Evolutionary conservation across 1,284 basidiomycete genomes (phyloP).

Genomic region (Pyrrhoderma noxium): DNA sequence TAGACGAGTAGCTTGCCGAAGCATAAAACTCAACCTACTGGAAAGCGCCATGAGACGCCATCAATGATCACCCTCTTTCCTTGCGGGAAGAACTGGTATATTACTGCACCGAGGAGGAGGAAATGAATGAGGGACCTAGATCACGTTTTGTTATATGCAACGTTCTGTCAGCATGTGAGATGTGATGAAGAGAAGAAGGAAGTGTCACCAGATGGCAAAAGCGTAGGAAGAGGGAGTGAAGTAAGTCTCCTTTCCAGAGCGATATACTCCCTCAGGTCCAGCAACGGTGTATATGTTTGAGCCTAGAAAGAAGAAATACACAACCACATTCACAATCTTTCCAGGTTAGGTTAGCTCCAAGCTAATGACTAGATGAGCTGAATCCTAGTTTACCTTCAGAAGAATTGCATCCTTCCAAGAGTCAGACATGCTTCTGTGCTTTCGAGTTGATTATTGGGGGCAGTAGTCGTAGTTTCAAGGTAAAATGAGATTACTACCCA

Average conservation of each 20-base stretch:
- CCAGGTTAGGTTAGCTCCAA: neutral
- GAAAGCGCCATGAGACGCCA: conserved; percentile 84
- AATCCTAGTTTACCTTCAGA: conserved; percentile 56
- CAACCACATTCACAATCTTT: conserved; percentile 71
- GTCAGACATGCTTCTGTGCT: conserved; percentile 25
- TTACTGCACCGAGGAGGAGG: conserved; percentile 78
- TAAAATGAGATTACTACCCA: too few species aligned
- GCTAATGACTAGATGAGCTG: neutral
- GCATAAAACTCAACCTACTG: conserved; percentile 24
- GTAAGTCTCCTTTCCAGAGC: conserved; percentile 73
- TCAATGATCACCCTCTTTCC: conserved; percentile 82
- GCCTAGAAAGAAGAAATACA: conserved; percentile 78
- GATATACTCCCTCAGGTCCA: conserved; percentile 62
- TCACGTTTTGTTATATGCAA: conserved; percentile 20
- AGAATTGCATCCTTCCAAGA: conserved; percentile 70
- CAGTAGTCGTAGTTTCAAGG: too few species aligned
- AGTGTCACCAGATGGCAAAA: conserved; percentile 68
- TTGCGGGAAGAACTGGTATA: conserved; percentile 83
- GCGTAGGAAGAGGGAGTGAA: conserved; percentile 86
- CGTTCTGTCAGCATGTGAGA: too few species aligned
- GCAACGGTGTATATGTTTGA: conserved; percentile 84
- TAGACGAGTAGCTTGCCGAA: too few species aligned
- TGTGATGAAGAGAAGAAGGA: conserved; percentile 5
- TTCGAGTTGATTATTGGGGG: too few species aligned
- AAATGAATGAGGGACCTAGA: conserved; percentile 78